phyloP scores from a whole-genome alignment of 768 basidiomycete species.

The Multifurca ochricompacta region DNA sequence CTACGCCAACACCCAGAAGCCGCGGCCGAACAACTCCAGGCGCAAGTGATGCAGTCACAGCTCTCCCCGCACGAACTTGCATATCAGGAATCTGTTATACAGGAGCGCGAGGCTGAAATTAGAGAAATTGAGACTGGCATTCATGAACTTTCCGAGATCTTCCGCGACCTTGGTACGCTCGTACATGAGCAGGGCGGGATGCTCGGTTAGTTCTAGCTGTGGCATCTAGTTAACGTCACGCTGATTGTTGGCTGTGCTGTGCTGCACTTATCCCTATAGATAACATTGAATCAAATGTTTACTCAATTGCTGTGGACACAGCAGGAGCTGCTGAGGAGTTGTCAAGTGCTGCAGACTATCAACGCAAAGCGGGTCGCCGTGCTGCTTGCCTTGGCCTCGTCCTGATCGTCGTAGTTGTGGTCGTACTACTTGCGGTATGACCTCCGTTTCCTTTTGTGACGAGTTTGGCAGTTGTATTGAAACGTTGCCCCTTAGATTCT shows the following conservation, averaged over 20 bases:
- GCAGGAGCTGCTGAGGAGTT: conserved; percentile 80
- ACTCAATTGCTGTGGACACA: conserved; percentile 77
- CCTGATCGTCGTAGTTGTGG: conserved; percentile 73
- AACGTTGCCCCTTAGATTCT: not conserved
- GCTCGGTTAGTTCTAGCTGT: conserved; percentile 58
- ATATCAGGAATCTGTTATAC: conserved; percentile 91
- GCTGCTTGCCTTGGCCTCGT: conserved; percentile 88
- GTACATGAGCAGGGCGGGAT: conserved; percentile 92
- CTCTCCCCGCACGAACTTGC: conserved; percentile 89
- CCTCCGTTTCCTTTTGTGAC: not conserved
- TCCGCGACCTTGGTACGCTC: conserved; percentile 90
- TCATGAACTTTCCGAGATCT: conserved; percentile 92
- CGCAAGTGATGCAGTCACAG: conserved; percentile 59
- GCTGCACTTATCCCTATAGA: conserved; percentile 39
- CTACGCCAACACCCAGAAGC: conserved; percentile 23
- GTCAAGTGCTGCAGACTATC: conserved; percentile 83
- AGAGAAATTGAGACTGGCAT: conserved; percentile 96
- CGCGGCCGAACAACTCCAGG: conserved; percentile 56
- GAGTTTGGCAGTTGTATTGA: not conserved
- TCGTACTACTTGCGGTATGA: conserved; percentile 88
- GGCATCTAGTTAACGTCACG: too few relatives aligned
- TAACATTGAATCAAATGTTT: conserved; percentile 92
- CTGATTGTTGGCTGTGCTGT: not conserved
- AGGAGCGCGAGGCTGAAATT: conserved; percentile 91
- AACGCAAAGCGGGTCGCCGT: conserved; percentile 85